Evolutionary conservation across 805 yeast species (phyloP), one percentile per base, ranked within the genome.

Genomic region (Danielozyma ontarioensis): DNA sequence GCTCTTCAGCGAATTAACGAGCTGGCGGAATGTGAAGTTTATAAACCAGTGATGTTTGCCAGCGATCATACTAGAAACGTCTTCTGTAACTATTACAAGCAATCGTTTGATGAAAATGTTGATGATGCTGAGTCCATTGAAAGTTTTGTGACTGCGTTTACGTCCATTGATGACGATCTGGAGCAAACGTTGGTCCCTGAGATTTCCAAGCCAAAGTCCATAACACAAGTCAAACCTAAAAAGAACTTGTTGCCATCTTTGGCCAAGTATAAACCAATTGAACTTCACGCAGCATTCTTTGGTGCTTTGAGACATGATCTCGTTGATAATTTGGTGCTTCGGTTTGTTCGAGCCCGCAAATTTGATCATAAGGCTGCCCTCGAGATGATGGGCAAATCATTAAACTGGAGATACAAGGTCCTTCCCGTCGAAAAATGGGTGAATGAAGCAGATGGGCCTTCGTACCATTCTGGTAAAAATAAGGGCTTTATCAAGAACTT

Each of bases 311-410:
- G 22, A 59, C 72, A 78, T 27, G 97, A 90, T 55, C 70, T 81
- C 29, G 83, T 94, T 3, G 99, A 93, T 57, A 81, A 83, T 47
- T 59, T 80, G 44, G 32, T 86, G 19, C 67, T 89, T 50, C 73
- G 95, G 49, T 89, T 82, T 49, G 59, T 85, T 17, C 72, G 95
- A 46, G 96, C 96, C 25, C 78, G 96, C 60, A 87, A 87, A 60
- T 86, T 87, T 80, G 77, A 83, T 43, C 68, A 78, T 15, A 80
- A 77, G 45, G 75, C 78, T 49, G 71, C 87, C 0, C 53, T 84
- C 36, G 64, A 66, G 13, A 87, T 88, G 95, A 50, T 86, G 31
- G 68, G 80, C 12, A 67, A 72, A 40, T 80, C 94, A 4, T 55
- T 86, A 44, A 67, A 73, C 41, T 89, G 96, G 95, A 77, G 97